Percentiles rank a stretch among this genome's conserved stretches.
Evolutionary conservation across 2,329 filamentous ascomycete species (phyloP).

Genomic region (Scedosporium apiospermum): DNA sequence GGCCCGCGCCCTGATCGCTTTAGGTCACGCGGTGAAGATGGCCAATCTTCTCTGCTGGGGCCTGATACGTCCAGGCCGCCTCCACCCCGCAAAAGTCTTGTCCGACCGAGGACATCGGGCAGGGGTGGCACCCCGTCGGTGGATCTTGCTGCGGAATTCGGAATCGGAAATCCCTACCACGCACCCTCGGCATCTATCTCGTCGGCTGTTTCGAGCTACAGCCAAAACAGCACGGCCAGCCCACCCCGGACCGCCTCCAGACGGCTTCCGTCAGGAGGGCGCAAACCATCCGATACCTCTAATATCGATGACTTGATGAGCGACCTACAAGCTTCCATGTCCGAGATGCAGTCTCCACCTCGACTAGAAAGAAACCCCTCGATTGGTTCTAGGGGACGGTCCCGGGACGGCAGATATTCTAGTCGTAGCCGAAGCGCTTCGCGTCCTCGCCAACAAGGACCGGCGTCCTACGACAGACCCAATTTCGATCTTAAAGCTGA

Average conservation of each 20-base stretch:
- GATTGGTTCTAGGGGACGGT: slow-evolving; percentile 1
- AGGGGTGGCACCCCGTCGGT: slow-evolving; percentile 30
- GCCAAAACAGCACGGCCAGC: slow-evolving; percentile 6
- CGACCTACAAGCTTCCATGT: slow-evolving; percentile 44
- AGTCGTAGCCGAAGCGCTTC: slow-evolving; percentile 5
- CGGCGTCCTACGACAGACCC: neutral
- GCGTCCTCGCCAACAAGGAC: neutral
- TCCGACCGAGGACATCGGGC: slow-evolving; percentile 30
- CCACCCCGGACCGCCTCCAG: neutral
- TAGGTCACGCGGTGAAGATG: slow-evolving; percentile 29
- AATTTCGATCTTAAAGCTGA: slow-evolving; percentile 1
- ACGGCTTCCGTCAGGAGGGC: slow-evolving; percentile 11
- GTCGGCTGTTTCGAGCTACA: slow-evolving; percentile 7
- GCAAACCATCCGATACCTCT: slow-evolving; percentile 31
- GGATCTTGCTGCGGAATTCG: slow-evolving; percentile 51
- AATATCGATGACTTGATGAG: slow-evolving; percentile 45
- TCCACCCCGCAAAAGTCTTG: slow-evolving; percentile 40
- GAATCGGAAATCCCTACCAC: slow-evolving; percentile 54
- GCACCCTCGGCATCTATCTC: slow-evolving; percentile 32
- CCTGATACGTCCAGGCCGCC: slow-evolving; percentile 40
- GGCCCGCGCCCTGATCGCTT: slow-evolving; percentile 29
- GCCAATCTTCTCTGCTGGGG: neutral
- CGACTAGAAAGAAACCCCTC: slow-evolving; percentile 4
- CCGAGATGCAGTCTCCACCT: slow-evolving; percentile 22
- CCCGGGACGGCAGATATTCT: neutral